These are phyloP conservation scores for Cinchona pubescens DNA, from an alignment of 257 asterid species.

Conservation along the genomic window DNA sequence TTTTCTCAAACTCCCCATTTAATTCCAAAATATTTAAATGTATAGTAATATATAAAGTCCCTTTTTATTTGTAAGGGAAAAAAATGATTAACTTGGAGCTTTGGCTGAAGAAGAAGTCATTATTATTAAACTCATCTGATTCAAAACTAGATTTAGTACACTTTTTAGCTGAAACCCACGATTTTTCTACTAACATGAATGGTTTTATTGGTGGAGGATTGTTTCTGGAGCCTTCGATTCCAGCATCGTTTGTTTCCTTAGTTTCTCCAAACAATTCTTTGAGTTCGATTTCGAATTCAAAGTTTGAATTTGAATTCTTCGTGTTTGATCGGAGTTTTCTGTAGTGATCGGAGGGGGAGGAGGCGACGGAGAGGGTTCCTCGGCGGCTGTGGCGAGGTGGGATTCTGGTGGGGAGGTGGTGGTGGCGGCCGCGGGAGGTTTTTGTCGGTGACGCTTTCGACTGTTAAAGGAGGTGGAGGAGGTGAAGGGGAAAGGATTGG, in stretches of 20 bases:
- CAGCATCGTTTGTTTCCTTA: slow-evolving; percentile 53
- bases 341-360: slow-evolving; percentile 22
- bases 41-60: neutral
- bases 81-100: slow-evolving; percentile 32
- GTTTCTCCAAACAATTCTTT: slow-evolving; percentile 29
- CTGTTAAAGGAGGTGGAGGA: slow-evolving; percentile 34
- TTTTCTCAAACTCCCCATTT: neutral
- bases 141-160: slow-evolving; percentile 9
- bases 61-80: neutral
- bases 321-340: slow-evolving; percentile 27
- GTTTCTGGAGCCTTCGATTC: slow-evolving; percentile 63
- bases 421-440: slow-evolving; percentile 34
- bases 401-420: neutral
- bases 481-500: slow-evolving; percentile 36
- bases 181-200: slow-evolving; percentile 15
- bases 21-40: neutral
- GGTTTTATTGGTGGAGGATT: slow-evolving; percentile 50
- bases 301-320: slow-evolving; percentile 16
- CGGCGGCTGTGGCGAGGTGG: slow-evolving; percentile 34
- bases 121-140: slow-evolving; percentile 5
- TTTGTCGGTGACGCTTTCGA: slow-evolving; percentile 57
- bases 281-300: too few species aligned
- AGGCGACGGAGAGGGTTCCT: slow-evolving; percentile 32
- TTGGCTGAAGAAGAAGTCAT: slow-evolving; percentile 26
- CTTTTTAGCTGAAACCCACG: slow-evolving; percentile 7